Evolutionary conservation across 1,139 yeast genomes (phyloP), one percentile per base, ranked within the genome.

Genomic region (Yamadazyma oceani): DNA sequence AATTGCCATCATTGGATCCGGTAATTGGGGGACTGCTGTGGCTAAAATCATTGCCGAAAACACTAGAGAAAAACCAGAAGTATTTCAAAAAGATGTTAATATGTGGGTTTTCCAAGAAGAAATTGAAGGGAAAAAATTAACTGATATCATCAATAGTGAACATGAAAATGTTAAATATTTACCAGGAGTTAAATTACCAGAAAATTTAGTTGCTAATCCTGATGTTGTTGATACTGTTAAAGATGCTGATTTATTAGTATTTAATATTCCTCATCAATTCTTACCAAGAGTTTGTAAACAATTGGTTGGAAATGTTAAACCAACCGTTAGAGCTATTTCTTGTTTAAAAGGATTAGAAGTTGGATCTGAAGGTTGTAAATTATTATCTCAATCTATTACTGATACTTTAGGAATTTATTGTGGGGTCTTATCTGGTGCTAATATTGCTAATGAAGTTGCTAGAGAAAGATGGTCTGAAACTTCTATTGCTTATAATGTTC

Each of bases 21-120:
- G 92, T 54, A 84, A 84, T 60, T 84, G 92, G 96, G 97, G 97
- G 42, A 87, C 96, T 26, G 90, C 97, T 5, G 89, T 90, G 39
- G 96, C 97, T 48, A 90, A 90, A 66, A 83, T 90, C 36, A 82
- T 89, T 27, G 89, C 96, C 26, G 97, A 90, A 64, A 89, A 88
- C 64, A 69, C 90, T 33, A 71, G 70, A 29, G 82, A 76, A 50
- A 75, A 85, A 64, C 80, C 88, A 17, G 70, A 78, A 30, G 62
- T 85, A 47, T 90, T 90, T 58, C 75, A 78, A 37, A 62, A 67
- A 40, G 66, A 75, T 35, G 96, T 90, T 32, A 78, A 81, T 51
- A 89, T 90, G 97, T 90, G 97, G 97, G 97, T 90, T 21, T 86
- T 73, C 55, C 90, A 90, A 63, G 97, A 90, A 66, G 60, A 73